These are phyloP conservation scores for Angophora floribunda DNA, from an alignment of 345 rosid genomes.

Conservation along the genomic window DNA sequence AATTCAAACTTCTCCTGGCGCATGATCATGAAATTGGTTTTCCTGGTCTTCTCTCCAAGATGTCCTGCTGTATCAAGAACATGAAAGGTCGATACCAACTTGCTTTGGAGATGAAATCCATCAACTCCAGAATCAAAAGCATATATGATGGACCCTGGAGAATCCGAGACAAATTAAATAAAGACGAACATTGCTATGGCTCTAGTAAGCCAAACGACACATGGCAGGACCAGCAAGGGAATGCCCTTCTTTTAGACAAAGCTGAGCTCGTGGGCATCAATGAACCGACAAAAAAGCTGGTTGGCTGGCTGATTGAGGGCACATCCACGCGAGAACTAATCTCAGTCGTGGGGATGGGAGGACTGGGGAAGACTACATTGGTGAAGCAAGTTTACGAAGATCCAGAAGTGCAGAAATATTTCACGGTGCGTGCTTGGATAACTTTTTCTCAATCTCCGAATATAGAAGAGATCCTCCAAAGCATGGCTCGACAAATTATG, in stretches of 20 bases:
- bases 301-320: conserved; percentile 3
- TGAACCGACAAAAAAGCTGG: conserved; percentile 6
- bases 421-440: conserved; percentile 12
- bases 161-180: neutral
- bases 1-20: conserved; percentile 8
- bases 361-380: conserved; percentile 29
- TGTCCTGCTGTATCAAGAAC: conserved; percentile 9
- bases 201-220: neutral
- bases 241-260: conserved; percentile 21
- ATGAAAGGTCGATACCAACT: conserved; percentile 11
- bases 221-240: conserved; percentile 10
- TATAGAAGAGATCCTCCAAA: conserved; percentile 5
- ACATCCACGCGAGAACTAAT: neutral
- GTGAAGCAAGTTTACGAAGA: conserved; percentile 23
- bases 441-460: conserved; percentile 9
- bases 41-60: neutral
- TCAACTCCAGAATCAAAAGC: conserved; percentile 2
- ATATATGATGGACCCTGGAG: conserved; percentile 6
- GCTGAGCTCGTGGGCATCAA: conserved; percentile 22
- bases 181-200: neutral
- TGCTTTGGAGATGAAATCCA: conserved; percentile 1
- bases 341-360: conserved; percentile 27
- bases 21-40: neutral
- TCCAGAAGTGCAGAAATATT: conserved; percentile 6
- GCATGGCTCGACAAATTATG: conserved; percentile 7